Evolutionary conservation across 2,329 filamentous ascomycete genomes (phyloP).

Genomic region (Fusarium albosuccineum): DNA sequence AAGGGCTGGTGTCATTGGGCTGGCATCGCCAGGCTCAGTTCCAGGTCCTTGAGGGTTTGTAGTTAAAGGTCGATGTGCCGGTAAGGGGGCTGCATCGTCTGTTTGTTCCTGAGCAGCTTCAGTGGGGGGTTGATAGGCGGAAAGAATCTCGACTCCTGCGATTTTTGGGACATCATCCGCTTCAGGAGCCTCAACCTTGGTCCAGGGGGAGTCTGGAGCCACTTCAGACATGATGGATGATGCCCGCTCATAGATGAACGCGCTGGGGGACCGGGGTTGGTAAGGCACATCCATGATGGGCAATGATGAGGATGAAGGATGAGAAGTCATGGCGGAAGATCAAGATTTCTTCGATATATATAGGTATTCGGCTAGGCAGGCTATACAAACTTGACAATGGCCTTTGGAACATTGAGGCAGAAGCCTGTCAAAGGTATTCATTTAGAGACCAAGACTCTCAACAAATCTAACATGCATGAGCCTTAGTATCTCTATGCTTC

Average conservation of each 20-base stretch:
- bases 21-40: too few species aligned
- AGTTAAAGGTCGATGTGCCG: too few species aligned
- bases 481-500: conserved; percentile 4
- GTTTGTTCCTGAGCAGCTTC: too few species aligned
- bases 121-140: too few species aligned
- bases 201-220: neutral
- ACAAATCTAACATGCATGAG: neutral
- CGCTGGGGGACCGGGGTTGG: conserved; percentile 1
- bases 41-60: too few species aligned
- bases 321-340: neutral
- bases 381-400: neutral
- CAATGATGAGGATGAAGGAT: neutral
- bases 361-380: neutral
- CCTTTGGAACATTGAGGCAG: neutral
- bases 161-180: neutral
- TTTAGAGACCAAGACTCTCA: conserved; percentile 4
- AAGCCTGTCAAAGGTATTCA: conserved; percentile 3
- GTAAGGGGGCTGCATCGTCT: too few species aligned
- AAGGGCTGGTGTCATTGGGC: too few species aligned
- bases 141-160: too few species aligned
- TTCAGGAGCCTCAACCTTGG: neutral
- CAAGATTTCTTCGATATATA: neutral
- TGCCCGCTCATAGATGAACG: conserved; percentile 13
- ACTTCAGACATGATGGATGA: neutral
- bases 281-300: neutral